A percentile compares a stretch with the other conserved stretches of the same genome.
Evolutionary conservation across 73 alveolate species (phyloP).

Genomic region (Effrenium voratum): DNA sequence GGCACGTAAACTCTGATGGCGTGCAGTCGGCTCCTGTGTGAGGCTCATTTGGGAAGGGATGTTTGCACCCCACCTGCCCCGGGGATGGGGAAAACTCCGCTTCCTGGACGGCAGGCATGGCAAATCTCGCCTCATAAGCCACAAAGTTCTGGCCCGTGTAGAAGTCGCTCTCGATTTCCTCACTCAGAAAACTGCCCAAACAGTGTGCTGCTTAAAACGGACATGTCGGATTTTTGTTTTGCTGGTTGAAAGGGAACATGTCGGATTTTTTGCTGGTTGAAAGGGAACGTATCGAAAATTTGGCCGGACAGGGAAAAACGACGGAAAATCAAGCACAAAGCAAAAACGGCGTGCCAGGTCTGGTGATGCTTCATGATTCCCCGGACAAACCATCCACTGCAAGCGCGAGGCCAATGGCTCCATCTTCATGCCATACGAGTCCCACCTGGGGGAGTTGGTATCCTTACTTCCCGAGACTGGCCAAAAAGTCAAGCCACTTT

Average conservation of each 20-base stretch:
- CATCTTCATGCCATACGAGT: conserved; percentile 41
- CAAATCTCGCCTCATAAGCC: conserved; percentile 53
- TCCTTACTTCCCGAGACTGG: no score
- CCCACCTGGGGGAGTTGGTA: conserved; percentile 57
- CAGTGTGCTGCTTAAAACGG: no score
- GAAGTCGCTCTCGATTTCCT: conserved; percentile 39
- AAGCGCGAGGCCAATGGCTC: conserved; percentile 61
- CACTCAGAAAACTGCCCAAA: neutral
- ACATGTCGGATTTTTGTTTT: no score
- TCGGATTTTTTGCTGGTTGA: no score
- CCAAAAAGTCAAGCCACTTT: no score
- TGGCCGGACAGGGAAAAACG: no score
- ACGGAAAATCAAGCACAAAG: no score
- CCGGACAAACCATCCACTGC: conserved; percentile 83
- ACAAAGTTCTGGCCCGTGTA: conserved; percentile 47
- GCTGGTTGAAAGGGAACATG: no score
- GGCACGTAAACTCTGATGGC: conserved; percentile 43
- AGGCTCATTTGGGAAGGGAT: conserved; percentile 5
- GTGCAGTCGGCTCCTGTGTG: conserved; percentile 66
- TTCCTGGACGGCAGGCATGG: conserved; percentile 63
- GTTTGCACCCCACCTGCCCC: conserved; percentile 56
- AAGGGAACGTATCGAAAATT: no score
- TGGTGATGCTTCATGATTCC: neutral
- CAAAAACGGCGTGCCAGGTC: neutral
- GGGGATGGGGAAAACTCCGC: conserved; percentile 26